Conservation (phyloP, 768 basidiomycete species). For the Boletus rubropictus region DNA sequence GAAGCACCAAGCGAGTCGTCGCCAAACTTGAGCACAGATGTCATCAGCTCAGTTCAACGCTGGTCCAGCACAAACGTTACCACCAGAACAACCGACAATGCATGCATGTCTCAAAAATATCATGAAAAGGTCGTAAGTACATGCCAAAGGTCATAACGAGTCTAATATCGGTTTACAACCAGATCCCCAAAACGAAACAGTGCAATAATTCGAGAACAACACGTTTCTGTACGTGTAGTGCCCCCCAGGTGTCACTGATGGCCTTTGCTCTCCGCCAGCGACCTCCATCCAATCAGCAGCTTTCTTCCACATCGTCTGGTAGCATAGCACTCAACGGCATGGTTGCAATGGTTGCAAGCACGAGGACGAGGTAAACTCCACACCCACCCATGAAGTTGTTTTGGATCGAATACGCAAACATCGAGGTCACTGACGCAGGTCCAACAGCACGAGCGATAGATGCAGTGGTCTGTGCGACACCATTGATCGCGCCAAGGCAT, state of each 20-base stretch:
- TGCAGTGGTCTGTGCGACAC: conserved; percentile 32
- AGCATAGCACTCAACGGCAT: conserved; percentile 19
- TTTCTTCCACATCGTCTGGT: conserved; percentile 15
- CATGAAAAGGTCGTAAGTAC: conserved; percentile 18
- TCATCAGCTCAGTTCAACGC: too few relatives aligned
- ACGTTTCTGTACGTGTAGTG: conserved; percentile 2
- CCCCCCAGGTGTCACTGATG: neutral
- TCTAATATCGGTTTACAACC: neutral
- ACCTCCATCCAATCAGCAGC: conserved; percentile 8
- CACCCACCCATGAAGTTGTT: conserved; percentile 33
- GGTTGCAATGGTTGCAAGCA: conserved; percentile 13
- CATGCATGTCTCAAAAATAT: conserved; percentile 4
- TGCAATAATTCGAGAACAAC: conserved; percentile 7
- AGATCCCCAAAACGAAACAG: conserved; percentile 3
- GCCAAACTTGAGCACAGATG: neutral
- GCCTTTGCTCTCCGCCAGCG: neutral
- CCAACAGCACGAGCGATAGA: conserved; percentile 31
- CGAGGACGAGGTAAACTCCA: conserved; percentile 31
- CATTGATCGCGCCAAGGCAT: conserved; percentile 66
- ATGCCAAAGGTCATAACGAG: conserved; percentile 11
- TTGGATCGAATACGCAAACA: conserved; percentile 36
- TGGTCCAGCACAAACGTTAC: too few relatives aligned
- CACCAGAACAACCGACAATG: too few relatives aligned
- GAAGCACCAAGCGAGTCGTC: neutral
- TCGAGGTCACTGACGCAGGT: conserved; percentile 28